Evolutionary conservation across 306 rosid genomes (phyloP).

Genomic region (Acacia acuminata): DNA sequence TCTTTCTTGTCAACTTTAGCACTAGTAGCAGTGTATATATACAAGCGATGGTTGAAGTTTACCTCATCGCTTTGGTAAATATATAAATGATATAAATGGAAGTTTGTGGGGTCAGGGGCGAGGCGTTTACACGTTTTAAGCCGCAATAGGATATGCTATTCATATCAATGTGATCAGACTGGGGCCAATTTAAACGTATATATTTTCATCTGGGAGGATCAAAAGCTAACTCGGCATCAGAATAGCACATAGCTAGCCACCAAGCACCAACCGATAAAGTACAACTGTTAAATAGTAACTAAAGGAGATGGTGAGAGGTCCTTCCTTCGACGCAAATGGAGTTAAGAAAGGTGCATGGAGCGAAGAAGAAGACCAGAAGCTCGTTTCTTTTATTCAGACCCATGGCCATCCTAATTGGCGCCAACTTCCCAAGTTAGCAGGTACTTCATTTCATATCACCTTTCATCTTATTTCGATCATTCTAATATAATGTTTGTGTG

Average conservation of each 20-base stretch:
- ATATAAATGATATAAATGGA: neutral
- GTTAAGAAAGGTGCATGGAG: constrained; percentile 65
- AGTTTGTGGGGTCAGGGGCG: neutral
- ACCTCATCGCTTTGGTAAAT: neutral
- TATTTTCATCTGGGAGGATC: neutral
- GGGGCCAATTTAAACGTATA: neutral
- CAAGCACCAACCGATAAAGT: neutral
- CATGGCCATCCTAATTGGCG: constrained; percentile 57
- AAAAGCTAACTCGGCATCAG: neutral
- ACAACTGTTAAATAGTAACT: neutral
- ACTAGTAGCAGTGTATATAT: neutral
- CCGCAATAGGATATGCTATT: neutral
- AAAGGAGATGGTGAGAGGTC: constrained; percentile 53
- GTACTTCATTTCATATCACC: constrained; percentile 6
- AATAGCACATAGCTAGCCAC: neutral
- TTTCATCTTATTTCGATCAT: neutral
- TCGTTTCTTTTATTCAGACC: constrained; percentile 37
- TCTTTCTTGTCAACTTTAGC: neutral
- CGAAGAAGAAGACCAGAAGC: constrained; percentile 46
- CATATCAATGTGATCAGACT: neutral
- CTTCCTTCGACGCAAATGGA: constrained; percentile 47
- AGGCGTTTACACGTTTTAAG: neutral
- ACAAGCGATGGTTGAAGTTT: neutral
- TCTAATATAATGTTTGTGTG: neutral
- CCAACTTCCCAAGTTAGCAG: constrained; percentile 48